phyloP scores from a whole-genome alignment of 78 protist species.

The Chrysochromulina tobinii region DNA sequence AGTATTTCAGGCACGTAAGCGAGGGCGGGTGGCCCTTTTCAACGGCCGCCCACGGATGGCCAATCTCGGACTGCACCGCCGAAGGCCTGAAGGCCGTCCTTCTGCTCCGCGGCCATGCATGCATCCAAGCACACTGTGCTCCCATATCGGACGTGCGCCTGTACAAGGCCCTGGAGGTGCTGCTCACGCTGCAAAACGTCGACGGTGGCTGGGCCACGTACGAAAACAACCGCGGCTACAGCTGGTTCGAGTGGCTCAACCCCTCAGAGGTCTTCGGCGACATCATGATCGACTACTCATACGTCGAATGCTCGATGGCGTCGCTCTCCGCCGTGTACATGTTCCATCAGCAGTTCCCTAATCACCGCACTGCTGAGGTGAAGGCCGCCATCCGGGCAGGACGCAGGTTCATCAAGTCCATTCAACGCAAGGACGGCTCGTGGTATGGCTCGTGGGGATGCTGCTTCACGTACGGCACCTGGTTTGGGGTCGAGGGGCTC shows the following conservation, averaged over 20 bases:
- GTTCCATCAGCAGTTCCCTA: conserved; percentile 69
- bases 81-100: conserved; percentile 82
- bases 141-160: conserved; percentile 55
- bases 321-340: conserved; percentile 31
- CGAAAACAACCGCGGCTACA: conserved; percentile 68
- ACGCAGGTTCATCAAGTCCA: conserved; percentile 35
- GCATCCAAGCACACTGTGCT: background rate
- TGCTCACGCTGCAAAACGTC: conserved; percentile 78
- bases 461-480: conserved; percentile 93
- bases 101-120: conserved; percentile 32
- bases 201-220: conserved; percentile 79
- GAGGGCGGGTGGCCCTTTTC: conserved; percentile 93
- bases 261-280: conserved; percentile 85
- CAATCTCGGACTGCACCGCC: conserved; percentile 92
- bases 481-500: conserved; percentile 80
- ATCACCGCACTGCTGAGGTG: conserved; percentile 72
- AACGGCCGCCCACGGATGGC: conserved; percentile 89
- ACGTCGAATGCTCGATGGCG: conserved; percentile 59
- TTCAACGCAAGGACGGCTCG: conserved; percentile 81
- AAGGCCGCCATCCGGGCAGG: background rate
- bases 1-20: background rate
- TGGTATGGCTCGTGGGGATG: conserved; percentile 80
- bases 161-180: conserved; percentile 81
- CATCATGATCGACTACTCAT: conserved; percentile 91
- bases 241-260: conserved; percentile 80